Evolutionary conservation across 257 asterid genomes (phyloP).

Genomic region (Catharanthus roseus): DNA sequence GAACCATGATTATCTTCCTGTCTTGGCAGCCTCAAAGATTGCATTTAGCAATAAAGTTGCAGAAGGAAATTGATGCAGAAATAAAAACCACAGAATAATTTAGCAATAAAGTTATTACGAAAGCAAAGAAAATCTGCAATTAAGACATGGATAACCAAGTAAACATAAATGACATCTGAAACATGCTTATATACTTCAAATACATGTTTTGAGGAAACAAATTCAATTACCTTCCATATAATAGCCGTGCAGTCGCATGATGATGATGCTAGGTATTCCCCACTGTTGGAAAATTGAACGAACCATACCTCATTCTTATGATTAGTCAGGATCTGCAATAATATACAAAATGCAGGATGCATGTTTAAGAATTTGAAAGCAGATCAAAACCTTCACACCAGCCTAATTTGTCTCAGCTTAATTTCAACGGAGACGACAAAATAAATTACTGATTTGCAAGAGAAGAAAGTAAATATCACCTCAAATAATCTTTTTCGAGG

Average conservation of each 20-base stretch:
- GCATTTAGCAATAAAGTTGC: neutral
- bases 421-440: neutral
- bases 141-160: neutral
- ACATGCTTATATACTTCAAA: conserved; percentile 6
- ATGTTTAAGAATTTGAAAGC: conserved; percentile 26
- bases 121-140: neutral
- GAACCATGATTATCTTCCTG: neutral
- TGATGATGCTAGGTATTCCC: conserved; percentile 78
- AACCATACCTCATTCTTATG: conserved; percentile 92
- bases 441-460: neutral
- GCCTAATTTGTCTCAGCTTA: neutral
- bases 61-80: neutral
- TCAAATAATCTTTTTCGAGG: conserved; percentile 8
- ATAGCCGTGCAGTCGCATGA: conserved; percentile 83
- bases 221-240: conserved; percentile 70
- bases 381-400: conserved; percentile 3
- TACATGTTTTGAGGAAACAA: neutral
- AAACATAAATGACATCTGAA: no score
- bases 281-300: conserved; percentile 80
- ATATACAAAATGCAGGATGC: conserved; percentile 11
- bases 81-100: neutral
- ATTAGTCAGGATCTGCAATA: conserved; percentile 59
- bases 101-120: neutral
- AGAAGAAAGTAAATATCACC: neutral
- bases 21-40: neutral